phyloP scores from a whole-genome alignment of 805 yeast species.

The Wickerhamiella allomyrinae region DNA sequence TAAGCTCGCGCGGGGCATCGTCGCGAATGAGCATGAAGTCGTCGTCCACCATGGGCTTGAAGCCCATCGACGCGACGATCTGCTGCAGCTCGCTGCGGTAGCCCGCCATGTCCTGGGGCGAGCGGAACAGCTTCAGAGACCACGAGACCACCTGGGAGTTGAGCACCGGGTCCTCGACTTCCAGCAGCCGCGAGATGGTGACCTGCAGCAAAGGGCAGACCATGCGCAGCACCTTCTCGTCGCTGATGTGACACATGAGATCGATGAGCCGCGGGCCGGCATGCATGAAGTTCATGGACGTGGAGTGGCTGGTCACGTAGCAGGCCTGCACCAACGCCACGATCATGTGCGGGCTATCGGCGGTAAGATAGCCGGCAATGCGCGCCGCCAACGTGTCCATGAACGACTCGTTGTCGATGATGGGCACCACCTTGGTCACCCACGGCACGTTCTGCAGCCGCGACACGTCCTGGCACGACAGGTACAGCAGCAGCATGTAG shows the following conservation, averaged over 20 bases:
- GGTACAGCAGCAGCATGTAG: slow-evolving; percentile 1
- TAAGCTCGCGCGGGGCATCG: not conserved
- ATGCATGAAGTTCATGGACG: slow-evolving; percentile 4
- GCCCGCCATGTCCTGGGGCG: not conserved
- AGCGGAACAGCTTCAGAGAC: slow-evolving; percentile 1
- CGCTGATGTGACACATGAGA: slow-evolving; percentile 1
- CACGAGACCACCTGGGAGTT: slow-evolving; percentile 4
- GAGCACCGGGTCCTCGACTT: slow-evolving; percentile 2
- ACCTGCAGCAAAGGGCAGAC: slow-evolving; percentile 9
- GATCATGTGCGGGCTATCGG: not conserved
- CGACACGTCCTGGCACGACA: slow-evolving; percentile 2
- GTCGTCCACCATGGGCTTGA: not conserved
- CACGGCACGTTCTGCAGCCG: slow-evolving; percentile 2
- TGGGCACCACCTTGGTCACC: not conserved
- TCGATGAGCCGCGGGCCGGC: slow-evolving; percentile 5
- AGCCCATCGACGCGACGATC: not conserved
- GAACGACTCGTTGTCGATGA: slow-evolving; percentile 2
- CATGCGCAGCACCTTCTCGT: slow-evolving; percentile 4
- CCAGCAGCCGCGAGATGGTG: slow-evolving; percentile 3
- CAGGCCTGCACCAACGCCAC: slow-evolving; percentile 4
- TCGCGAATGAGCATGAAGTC: not conserved
- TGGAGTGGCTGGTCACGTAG: slow-evolving; percentile 1
- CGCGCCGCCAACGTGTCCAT: not conserved
- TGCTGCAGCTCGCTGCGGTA: not conserved
- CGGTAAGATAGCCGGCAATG: not conserved